Percentiles rank a stretch among this genome's conserved stretches.
Conservation (phyloP, 2,329 filamentous ascomycete genomes). For the Cercospora berteroae region DNA sequence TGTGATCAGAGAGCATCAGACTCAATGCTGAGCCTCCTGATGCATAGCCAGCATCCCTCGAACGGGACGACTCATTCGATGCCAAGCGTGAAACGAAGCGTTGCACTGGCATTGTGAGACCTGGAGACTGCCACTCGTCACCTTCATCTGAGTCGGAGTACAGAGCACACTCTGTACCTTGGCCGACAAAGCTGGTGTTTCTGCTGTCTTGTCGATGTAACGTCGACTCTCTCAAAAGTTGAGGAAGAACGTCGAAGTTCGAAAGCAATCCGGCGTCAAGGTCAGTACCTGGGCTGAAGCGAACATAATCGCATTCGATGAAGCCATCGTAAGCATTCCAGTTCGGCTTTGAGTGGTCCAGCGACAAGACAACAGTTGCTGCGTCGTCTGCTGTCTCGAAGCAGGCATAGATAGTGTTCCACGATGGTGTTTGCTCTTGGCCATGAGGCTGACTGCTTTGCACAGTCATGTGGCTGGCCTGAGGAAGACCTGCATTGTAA, state of each 20-base stretch:
- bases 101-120: slow-evolving; percentile 6
- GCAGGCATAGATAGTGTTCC: slow-evolving; percentile 14
- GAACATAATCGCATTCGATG: slow-evolving; percentile 20
- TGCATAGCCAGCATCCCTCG: slow-evolving; percentile 15
- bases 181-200: not conserved
- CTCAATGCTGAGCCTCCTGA: slow-evolving; percentile 15
- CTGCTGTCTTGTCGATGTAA: not conserved
- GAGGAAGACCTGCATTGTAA: slow-evolving; percentile 8
- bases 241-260: slow-evolving; percentile 17
- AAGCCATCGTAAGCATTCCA: slow-evolving; percentile 16
- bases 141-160: slow-evolving; percentile 8
- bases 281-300: slow-evolving; percentile 13
- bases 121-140: not conserved
- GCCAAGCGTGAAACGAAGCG: slow-evolving; percentile 1
- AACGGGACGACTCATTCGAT: slow-evolving; percentile 13
- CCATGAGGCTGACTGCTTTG: not conserved
- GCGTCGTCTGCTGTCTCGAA: slow-evolving; percentile 18
- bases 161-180: slow-evolving; percentile 2
- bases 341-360: slow-evolving; percentile 16
- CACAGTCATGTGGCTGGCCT: slow-evolving; percentile 4
- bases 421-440: not conserved
- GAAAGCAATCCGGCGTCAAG: slow-evolving; percentile 3
- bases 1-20: slow-evolving; percentile 13
- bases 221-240: not conserved
- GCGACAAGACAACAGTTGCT: slow-evolving; percentile 12